These are phyloP conservation scores for Dictyostelium firmibasis DNA, from an alignment of 78 protist species.

Conservation along the genomic window DNA sequence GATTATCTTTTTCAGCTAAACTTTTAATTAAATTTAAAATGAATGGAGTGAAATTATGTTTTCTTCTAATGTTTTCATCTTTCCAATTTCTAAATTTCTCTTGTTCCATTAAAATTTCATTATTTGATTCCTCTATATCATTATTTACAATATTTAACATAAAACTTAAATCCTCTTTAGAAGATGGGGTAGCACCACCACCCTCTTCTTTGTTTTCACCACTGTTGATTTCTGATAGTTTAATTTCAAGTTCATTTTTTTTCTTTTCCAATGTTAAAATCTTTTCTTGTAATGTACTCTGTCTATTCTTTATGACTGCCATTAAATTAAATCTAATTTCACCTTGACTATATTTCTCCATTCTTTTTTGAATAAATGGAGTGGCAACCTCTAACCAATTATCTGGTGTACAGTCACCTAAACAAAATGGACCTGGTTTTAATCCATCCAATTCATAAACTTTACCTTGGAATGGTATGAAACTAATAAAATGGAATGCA, in stretches of 20 bases:
- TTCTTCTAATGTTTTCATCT: conserved; percentile 92
- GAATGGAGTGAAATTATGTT: conserved; percentile 96
- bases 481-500: conserved; percentile 95
- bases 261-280: neutral
- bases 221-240: conserved; percentile 3
- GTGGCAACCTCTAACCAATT: conserved; percentile 63
- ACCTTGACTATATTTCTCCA: conserved; percentile 69
- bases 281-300: neutral
- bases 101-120: conserved; percentile 57
- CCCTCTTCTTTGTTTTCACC: conserved; percentile 3
- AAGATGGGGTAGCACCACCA: neutral
- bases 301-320: conserved; percentile 87
- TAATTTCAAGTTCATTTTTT: neutral
- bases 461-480: conserved; percentile 91
- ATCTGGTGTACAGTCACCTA: conserved; percentile 68
- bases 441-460: conserved; percentile 98
- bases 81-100: conserved; percentile 69
- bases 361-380: conserved; percentile 82
- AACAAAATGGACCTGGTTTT: conserved; percentile 90
- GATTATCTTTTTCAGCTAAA: conserved; percentile 85
- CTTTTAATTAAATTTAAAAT: conserved; percentile 83
- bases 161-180: conserved; percentile 26
- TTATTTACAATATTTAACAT: neutral
- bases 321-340: conserved; percentile 95
- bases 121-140: neutral